Percentiles rank a stretch among this genome's conserved stretches.
These are phyloP conservation scores for Euphorbia lathyris DNA, from an alignment of 345 rosid genomes.

Conservation along the genomic window DNA sequence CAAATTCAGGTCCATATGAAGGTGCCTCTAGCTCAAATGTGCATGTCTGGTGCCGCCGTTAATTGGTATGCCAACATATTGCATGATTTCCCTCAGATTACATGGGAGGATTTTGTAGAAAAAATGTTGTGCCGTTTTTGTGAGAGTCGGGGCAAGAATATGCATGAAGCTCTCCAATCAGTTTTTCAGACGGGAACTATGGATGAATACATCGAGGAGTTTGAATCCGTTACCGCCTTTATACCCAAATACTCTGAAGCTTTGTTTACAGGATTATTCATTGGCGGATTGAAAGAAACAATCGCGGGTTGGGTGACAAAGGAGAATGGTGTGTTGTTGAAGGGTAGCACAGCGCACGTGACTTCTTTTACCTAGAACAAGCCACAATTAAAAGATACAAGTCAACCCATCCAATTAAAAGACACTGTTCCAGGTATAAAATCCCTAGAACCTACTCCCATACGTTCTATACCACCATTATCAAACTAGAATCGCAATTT, in stretches of 20 bases:
- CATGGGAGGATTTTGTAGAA: background rate
- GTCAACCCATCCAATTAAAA: no score
- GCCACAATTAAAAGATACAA: no score
- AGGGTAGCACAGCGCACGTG: no score
- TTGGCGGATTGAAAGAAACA: background rate
- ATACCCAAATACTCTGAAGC: background rate
- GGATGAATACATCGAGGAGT: background rate
- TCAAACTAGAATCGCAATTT: background rate
- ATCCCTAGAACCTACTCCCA: no score
- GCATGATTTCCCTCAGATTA: background rate
- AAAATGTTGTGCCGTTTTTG: background rate
- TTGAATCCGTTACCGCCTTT: background rate
- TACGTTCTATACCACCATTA: accelerated
- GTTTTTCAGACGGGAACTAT: background rate
- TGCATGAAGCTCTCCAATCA: background rate
- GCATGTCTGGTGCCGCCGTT: background rate
- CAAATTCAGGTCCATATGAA: background rate
- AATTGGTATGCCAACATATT: background rate
- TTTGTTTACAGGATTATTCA: background rate
- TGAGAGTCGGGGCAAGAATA: background rate
- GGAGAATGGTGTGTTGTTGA: no score
- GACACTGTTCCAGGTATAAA: no score
- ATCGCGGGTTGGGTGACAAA: no score
- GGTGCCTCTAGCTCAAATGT: background rate
- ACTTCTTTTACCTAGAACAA: no score